Conservation (phyloP, 2,329 filamentous ascomycete genomes). For the Dothideomycetidae sp. region DNA sequence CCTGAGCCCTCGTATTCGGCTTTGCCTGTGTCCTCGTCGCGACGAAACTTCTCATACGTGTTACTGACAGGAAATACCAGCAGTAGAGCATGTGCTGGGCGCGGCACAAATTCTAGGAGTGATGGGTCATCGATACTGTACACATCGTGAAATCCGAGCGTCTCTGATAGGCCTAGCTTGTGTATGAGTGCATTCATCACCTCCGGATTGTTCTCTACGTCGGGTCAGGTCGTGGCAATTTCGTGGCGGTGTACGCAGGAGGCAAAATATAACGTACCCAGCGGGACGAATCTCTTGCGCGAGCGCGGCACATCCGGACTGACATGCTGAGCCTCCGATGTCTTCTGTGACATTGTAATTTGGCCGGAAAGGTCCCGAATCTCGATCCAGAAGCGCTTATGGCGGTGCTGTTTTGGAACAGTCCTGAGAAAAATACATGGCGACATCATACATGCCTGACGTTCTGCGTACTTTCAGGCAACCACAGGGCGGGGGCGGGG, state of each 20-base stretch:
- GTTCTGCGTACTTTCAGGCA: too few species aligned
- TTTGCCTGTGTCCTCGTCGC: slow-evolving; percentile 53
- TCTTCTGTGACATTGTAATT: slow-evolving; percentile 1
- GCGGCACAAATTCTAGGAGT: slow-evolving; percentile 72
- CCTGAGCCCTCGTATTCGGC: slow-evolving; percentile 55
- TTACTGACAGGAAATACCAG: slow-evolving; percentile 80
- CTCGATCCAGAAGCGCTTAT: too few species aligned
- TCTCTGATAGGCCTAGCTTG: slow-evolving; percentile 66
- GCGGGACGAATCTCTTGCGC: slow-evolving; percentile 11
- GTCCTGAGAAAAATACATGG: too few species aligned
- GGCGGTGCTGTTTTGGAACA: too few species aligned
- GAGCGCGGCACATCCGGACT: slow-evolving; percentile 1
- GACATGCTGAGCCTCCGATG: slow-evolving; percentile 23
- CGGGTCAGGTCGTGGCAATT: not conserved
- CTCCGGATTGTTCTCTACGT: slow-evolving; percentile 61
- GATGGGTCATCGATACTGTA: slow-evolving; percentile 79
- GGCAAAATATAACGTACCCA: slow-evolving; percentile 10
- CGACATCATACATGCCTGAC: too few species aligned
- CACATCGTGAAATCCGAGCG: slow-evolving; percentile 74
- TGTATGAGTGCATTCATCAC: slow-evolving; percentile 75
- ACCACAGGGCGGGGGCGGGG: too few species aligned
- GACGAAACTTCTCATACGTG: slow-evolving; percentile 63
- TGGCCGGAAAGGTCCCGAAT: too few species aligned
- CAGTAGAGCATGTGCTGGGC: slow-evolving; percentile 74
- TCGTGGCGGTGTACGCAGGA: not conserved